These are phyloP conservation scores for Chalciporus pseudorubinellus DNA, from an alignment of 768 basidiomycete genomes.

Conservation along the genomic window DNA sequence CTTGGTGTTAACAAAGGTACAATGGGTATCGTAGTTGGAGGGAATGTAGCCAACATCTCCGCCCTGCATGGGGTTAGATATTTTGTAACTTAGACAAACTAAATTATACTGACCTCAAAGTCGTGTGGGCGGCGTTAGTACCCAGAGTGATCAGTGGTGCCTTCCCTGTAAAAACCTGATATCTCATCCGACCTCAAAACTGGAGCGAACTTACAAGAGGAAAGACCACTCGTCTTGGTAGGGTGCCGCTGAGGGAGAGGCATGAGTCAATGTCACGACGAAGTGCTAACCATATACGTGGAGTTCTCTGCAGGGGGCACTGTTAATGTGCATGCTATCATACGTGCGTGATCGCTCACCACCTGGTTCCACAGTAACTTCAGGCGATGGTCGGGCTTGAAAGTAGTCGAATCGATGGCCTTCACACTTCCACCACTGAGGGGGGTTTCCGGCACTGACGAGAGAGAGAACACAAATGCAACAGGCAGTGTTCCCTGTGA, in stretches of 20 bases:
- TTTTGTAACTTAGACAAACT: too few species aligned
- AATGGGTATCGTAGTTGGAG: conserved; percentile 13
- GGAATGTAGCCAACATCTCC: conserved; percentile 24
- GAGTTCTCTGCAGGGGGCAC: conserved; percentile 41
- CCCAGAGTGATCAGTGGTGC: conserved; percentile 52
- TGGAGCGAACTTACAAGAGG: conserved; percentile 43
- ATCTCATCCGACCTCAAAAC: not conserved
- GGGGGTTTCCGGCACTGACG: conserved; percentile 41
- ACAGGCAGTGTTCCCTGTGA: conserved; percentile 40
- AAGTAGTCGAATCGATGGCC: conserved; percentile 54
- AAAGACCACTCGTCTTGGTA: conserved; percentile 63
- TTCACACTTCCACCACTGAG: conserved; percentile 55
- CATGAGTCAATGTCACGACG: not conserved
- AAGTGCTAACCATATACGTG: conserved; percentile 39
- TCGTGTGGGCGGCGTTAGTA: conserved; percentile 58
- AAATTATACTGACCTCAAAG: conserved; percentile 40
- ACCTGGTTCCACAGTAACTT: conserved; percentile 53
- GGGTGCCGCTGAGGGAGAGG: conserved; percentile 60
- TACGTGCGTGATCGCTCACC: conserved; percentile 32
- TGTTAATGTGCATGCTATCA: not conserved
- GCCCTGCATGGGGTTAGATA: conserved; percentile 1
- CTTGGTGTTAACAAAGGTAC: too few species aligned
- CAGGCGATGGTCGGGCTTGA: conserved; percentile 48
- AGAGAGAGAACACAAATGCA: conserved; percentile 51
- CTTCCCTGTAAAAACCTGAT: conserved; percentile 39